Percentiles rank a stretch among this genome's conserved stretches.
These are phyloP conservation scores for Moesziomyces parantarcticus DNA, from an alignment of 1,284 basidiomycete genomes.

Conservation along the genomic window DNA sequence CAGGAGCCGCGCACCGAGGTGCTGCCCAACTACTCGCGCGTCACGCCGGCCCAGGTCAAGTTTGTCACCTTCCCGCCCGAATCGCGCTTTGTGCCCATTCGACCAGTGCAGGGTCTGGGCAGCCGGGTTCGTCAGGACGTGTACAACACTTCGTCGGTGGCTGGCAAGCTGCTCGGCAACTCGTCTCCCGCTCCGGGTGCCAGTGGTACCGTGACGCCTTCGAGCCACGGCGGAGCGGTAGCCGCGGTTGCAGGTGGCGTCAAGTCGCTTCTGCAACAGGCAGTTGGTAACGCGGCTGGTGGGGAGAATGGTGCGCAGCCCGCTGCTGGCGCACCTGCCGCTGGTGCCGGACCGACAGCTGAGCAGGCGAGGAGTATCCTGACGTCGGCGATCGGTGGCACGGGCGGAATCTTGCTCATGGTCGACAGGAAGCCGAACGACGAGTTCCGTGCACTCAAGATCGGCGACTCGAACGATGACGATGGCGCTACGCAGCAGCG, in stretches of 20 bases:
- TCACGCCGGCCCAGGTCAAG: slow-evolving; percentile 87
- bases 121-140: slow-evolving; percentile 50
- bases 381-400: slow-evolving; percentile 55
- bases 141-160: slow-evolving; percentile 54
- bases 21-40: slow-evolving; percentile 88
- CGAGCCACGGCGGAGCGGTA: slow-evolving; percentile 2
- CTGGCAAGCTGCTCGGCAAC: slow-evolving; percentile 53
- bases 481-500: slow-evolving; percentile 15
- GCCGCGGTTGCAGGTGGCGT: slow-evolving; percentile 2
- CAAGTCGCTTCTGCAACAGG: slow-evolving; percentile 39
- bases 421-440: slow-evolving; percentile 55
- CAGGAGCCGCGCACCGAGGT: slow-evolving; percentile 80
- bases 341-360: slow-evolving; percentile 22
- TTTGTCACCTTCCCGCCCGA: slow-evolving; percentile 84
- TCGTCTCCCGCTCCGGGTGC: slow-evolving; percentile 52
- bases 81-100: slow-evolving; percentile 87
- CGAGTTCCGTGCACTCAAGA: slow-evolving; percentile 50
- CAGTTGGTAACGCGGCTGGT: slow-evolving; percentile 28
- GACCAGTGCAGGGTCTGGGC: slow-evolving; percentile 73
- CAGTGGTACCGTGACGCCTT: slow-evolving; percentile 55
- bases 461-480: slow-evolving; percentile 30
- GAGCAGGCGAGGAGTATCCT: slow-evolving; percentile 53
- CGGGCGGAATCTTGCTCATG: slow-evolving; percentile 64
- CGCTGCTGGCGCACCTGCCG: background rate
- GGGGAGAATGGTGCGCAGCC: slow-evolving; percentile 11